phyloP scores from a whole-genome alignment of 75 land plant species.

The Ceratopteris richardii region DNA sequence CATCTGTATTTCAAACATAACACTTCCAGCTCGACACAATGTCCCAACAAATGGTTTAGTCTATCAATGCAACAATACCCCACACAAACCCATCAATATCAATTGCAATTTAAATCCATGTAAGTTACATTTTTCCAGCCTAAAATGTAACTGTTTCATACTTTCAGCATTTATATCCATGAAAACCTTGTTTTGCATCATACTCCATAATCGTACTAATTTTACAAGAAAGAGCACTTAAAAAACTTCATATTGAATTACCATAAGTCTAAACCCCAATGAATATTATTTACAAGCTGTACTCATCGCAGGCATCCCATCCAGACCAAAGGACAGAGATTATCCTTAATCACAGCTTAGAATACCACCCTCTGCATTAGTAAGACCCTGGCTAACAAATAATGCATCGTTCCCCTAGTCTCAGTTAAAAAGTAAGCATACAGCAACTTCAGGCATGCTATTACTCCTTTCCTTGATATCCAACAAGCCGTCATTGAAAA shows the following conservation, averaged over 20 bases:
- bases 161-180: not conserved
- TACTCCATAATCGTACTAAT: not conserved
- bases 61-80: not conserved
- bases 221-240: not conserved
- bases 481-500: too few species aligned
- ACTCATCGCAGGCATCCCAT: too few species aligned
- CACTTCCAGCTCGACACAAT: too few species aligned
- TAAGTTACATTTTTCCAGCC: too few species aligned
- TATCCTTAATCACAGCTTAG: not conserved
- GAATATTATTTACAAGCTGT: too few species aligned
- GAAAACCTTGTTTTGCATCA: not conserved
- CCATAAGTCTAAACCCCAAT: too few species aligned
- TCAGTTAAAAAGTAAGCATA: not conserved
- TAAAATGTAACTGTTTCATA: not conserved
- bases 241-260: not conserved
- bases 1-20: too few species aligned
- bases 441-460: not conserved
- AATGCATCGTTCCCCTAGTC: not conserved
- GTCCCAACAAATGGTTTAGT: too few species aligned
- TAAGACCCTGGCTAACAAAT: not conserved
- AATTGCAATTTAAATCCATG: too few species aligned
- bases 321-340: too few species aligned
- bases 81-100: not conserved
- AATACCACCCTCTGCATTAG: too few species aligned
- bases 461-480: not conserved